phyloP scores from a whole-genome alignment of 2,329 filamentous ascomycete genomes.

The Davidsoniella virescens region DNA sequence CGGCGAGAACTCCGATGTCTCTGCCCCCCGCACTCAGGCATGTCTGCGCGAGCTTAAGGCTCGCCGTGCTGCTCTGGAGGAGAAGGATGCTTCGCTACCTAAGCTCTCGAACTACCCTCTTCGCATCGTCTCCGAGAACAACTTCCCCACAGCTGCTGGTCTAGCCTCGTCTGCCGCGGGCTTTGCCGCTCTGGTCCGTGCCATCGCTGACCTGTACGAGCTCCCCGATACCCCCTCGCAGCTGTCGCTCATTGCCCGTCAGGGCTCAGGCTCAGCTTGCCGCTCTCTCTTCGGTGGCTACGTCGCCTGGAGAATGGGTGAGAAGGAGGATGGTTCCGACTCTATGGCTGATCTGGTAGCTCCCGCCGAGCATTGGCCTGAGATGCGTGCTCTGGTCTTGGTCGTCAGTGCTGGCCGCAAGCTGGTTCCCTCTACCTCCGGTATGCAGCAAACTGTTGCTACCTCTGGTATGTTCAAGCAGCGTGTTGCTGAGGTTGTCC shows the following conservation, averaged over 20 bases:
- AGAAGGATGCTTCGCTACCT: slow-evolving; percentile 54
- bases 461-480: slow-evolving; percentile 78
- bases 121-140: slow-evolving; percentile 88
- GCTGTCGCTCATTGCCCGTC: slow-evolving; percentile 74
- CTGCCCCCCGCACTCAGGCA: slow-evolving; percentile 78
- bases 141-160: slow-evolving; percentile 94
- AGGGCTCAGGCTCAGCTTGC: slow-evolving; percentile 90
- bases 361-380: slow-evolving; percentile 78
- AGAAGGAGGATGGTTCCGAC: slow-evolving; percentile 62
- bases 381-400: slow-evolving; percentile 82
- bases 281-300: slow-evolving; percentile 88
- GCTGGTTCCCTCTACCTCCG: slow-evolving; percentile 77
- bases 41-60: slow-evolving; percentile 77
- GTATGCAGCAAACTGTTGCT: slow-evolving; percentile 93
- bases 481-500: slow-evolving; percentile 61
- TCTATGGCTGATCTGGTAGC: slow-evolving; percentile 80
- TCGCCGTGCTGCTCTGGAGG: slow-evolving; percentile 62
- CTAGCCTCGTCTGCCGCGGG: slow-evolving; percentile 58
- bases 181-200: slow-evolving; percentile 58
- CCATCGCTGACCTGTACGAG: slow-evolving; percentile 82
- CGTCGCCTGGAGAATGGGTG: slow-evolving; percentile 81
- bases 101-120: slow-evolving; percentile 64
- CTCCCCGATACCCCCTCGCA: slow-evolving; percentile 67
- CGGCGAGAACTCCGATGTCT: slow-evolving; percentile 64
- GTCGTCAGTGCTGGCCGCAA: slow-evolving; percentile 92